Percentiles rank a stretch among this genome's conserved stretches.
Evolutionary conservation across 2,329 filamentous ascomycete genomes (phyloP).

Genomic region (Colletotrichum navitas): DNA sequence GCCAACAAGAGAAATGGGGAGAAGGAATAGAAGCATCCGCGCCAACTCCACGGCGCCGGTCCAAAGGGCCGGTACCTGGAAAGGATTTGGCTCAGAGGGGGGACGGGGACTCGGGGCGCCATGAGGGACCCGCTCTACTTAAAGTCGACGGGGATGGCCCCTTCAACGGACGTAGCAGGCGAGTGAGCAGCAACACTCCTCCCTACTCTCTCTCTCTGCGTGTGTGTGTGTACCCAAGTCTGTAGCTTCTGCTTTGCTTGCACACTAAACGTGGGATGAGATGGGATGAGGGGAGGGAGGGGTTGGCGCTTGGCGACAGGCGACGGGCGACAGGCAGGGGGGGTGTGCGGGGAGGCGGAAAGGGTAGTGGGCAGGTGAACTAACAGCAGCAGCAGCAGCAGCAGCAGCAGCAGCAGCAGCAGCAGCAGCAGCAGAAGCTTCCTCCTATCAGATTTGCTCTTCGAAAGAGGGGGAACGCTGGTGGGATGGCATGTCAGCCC

Average conservation of each 20-base stretch:
- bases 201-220: too few relatives aligned
- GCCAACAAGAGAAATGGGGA: background rate
- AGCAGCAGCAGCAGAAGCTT: too few relatives aligned
- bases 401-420: constrained; percentile 11
- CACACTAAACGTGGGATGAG: constrained; percentile 29
- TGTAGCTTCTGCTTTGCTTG: too few relatives aligned
- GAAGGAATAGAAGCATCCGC: constrained; percentile 2
- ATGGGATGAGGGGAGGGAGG: constrained; percentile 35
- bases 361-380: background rate
- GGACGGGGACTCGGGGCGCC: constrained; percentile 4
- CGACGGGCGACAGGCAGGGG: constrained; percentile 15
- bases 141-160: constrained; percentile 20
- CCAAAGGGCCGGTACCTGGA: constrained; percentile 36
- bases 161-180: constrained; percentile 1
- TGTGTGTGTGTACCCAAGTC: too few relatives aligned
- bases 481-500: background rate
- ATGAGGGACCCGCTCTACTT: constrained; percentile 21
- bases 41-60: constrained; percentile 26
- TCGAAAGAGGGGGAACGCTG: too few relatives aligned
- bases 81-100: background rate
- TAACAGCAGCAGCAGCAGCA: constrained; percentile 19
- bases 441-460: constrained; percentile 5
- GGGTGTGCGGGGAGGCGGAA: constrained; percentile 22
- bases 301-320: background rate
- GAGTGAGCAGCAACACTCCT: too few relatives aligned